Percentiles rank a stretch among this genome's conserved stretches.
Conservation (phyloP, 2,329 filamentous ascomycete species). For the Claviceps sorghi region DNA sequence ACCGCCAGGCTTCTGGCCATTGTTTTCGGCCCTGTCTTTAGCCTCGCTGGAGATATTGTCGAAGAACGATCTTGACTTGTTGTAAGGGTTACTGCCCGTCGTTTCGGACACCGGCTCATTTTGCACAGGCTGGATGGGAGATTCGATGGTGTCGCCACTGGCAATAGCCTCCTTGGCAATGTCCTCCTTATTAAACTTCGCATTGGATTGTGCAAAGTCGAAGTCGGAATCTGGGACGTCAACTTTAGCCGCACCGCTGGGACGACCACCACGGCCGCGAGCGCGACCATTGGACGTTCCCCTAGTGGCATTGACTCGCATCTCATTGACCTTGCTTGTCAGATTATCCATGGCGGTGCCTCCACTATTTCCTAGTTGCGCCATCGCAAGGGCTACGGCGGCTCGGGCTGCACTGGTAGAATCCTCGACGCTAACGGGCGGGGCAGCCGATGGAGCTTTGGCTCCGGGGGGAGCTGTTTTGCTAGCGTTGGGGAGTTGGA, state of each 20-base stretch:
- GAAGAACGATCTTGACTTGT: conserved; percentile 84
- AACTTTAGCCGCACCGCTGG: conserved; percentile 43
- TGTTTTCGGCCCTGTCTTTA: conserved; percentile 69
- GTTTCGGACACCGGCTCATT: conserved; percentile 24
- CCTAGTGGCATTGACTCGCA: conserved; percentile 49
- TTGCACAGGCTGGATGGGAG: conserved; percentile 23
- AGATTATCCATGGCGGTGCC: conserved; percentile 51
- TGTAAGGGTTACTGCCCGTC: conserved; percentile 47
- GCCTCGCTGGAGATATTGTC: conserved; percentile 95
- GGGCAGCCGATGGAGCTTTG: conserved; percentile 23
- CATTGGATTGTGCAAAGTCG: conserved; percentile 56
- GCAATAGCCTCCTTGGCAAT: conserved; percentile 79
- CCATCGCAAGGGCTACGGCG: conserved; percentile 69
- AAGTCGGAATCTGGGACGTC: conserved; percentile 86
- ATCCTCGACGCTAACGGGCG: conserved; percentile 36
- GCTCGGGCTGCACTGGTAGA: conserved; percentile 62
- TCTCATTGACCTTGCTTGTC: conserved; percentile 61
- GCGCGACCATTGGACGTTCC: conserved; percentile 35
- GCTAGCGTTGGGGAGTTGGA: conserved; percentile 18
- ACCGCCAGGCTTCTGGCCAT: conserved; percentile 54
- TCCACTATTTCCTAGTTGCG: conserved; percentile 41
- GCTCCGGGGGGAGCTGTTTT: conserved; percentile 17
- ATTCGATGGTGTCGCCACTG: conserved; percentile 50
- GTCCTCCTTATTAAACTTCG: conserved; percentile 33
- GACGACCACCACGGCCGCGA: conserved; percentile 33